phyloP scores from a whole-genome alignment of 2,329 filamentous ascomycete species.

The Ophiostoma sp. region DNA sequence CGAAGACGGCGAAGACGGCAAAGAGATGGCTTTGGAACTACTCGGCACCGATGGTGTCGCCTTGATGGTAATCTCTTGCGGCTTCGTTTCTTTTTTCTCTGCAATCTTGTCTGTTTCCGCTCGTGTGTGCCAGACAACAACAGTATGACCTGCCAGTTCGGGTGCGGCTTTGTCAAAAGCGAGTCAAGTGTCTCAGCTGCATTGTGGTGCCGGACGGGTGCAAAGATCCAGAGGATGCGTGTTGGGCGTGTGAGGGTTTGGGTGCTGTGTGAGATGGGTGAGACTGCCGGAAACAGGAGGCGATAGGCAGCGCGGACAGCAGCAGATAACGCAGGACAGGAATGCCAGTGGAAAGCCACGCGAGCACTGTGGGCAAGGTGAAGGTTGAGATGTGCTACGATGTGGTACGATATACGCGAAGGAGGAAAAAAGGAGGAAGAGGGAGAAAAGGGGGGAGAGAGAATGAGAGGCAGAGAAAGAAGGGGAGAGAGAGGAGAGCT shows the following conservation, averaged over 20 bases:
- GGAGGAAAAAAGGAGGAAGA: background rate
- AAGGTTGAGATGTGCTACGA: background rate
- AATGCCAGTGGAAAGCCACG: background rate
- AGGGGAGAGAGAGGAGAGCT: background rate
- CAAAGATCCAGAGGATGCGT: background rate
- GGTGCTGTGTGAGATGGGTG: slow-evolving; percentile 13
- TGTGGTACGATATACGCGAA: background rate
- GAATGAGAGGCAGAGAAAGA: background rate
- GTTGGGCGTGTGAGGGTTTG: background rate
- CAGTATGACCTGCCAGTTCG: slow-evolving; percentile 11
- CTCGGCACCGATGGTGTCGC: background rate
- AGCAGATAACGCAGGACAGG: background rate
- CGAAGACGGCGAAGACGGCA: background rate
- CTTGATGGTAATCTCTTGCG: background rate
- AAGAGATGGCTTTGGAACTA: background rate
- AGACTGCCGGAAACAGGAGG: slow-evolving; percentile 22
- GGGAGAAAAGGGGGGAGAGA: background rate
- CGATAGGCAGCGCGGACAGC: background rate
- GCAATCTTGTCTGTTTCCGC: background rate
- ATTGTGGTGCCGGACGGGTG: slow-evolving; percentile 18
- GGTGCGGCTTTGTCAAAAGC: slow-evolving; percentile 19
- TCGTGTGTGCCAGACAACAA: background rate
- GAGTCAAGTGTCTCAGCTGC: slow-evolving; percentile 24
- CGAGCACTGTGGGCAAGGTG: background rate
- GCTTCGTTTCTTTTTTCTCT: background rate